Percentiles rank a stretch among this genome's conserved stretches.
Evolutionary conservation across 2,329 filamentous ascomycete species (phyloP).

Genomic region (Alternaria novae-zelandiae): DNA sequence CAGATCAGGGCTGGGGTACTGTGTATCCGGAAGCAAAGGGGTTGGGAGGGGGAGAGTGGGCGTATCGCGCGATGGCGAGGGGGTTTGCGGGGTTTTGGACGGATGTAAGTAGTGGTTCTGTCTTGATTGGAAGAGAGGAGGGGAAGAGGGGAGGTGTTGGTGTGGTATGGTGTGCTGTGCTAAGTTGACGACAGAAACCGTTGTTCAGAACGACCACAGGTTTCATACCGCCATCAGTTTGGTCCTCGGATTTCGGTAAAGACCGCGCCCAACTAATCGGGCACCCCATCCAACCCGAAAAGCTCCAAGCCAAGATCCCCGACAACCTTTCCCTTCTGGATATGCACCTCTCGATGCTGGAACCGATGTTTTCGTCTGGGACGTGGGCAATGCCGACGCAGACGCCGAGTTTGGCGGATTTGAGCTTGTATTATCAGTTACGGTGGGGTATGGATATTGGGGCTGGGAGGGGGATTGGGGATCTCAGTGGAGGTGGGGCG

Average conservation of each 20-base stretch:
- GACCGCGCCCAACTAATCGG: constrained; percentile 51
- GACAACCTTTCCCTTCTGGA: constrained; percentile 48
- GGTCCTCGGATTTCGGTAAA: constrained; percentile 48
- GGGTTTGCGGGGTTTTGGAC: constrained; percentile 52
- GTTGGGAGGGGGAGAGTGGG: constrained; percentile 37
- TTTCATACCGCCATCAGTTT: constrained; percentile 50
- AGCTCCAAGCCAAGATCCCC: constrained; percentile 49
- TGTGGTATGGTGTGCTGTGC: no score
- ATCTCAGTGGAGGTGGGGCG: constrained; percentile 46
- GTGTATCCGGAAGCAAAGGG: constrained; percentile 42
- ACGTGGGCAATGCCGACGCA: constrained; percentile 47
- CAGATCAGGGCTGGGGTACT: constrained; percentile 36
- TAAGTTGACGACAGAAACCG: constrained; percentile 27
- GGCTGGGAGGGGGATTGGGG: constrained; percentile 40
- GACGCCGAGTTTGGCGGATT: constrained; percentile 45
- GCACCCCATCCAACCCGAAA: constrained; percentile 46
- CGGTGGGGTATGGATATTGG: constrained; percentile 50
- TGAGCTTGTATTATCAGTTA: constrained; percentile 49
- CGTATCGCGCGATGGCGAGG: constrained; percentile 46
- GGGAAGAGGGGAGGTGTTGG: no score
- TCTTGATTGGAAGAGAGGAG: no score
- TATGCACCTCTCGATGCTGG: constrained; percentile 46
- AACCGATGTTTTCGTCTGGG: constrained; percentile 39
- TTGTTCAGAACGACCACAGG: constrained; percentile 51
- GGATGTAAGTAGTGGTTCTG: constrained; percentile 31